These are phyloP conservation scores for Cystofilobasidium capitatum DNA, from an alignment of 768 basidiomycete species.

Conservation along the genomic window DNA sequence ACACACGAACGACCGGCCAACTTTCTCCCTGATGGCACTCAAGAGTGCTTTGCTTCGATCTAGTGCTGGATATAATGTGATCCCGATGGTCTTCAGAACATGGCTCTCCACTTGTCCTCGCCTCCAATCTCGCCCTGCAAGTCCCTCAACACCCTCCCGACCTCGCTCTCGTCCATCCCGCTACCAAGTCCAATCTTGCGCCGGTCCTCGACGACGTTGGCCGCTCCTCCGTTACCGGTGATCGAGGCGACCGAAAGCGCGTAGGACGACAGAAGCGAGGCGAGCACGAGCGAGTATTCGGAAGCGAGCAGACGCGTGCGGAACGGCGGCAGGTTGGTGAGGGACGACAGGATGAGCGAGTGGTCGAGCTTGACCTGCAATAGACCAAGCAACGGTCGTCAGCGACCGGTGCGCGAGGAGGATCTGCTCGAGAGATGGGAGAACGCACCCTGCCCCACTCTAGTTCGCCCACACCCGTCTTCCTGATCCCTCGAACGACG, in stretches of 20 bases:
- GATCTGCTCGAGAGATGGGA: not conserved
- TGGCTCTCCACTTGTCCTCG: constrained; percentile 36
- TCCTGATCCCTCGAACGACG: constrained; percentile 66
- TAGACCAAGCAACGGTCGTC: not conserved
- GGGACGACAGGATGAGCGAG: constrained; percentile 54
- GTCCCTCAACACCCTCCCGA: constrained; percentile 74
- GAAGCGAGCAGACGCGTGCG: constrained; percentile 48
- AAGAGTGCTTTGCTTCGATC: too few species aligned
- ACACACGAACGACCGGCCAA: too few species aligned
- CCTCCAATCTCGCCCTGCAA: constrained; percentile 46
- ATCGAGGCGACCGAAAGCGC: constrained; percentile 51
- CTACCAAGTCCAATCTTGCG: constrained; percentile 54
- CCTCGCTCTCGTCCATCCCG: constrained; percentile 74
- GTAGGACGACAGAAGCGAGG: constrained; percentile 65
- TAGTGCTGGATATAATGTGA: too few species aligned
- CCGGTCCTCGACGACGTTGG: constrained; percentile 16
- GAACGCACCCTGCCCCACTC: constrained; percentile 64
- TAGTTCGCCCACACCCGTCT: constrained; percentile 79
- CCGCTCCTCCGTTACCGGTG: not conserved
- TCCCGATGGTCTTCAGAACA: too few species aligned
- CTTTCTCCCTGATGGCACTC: too few species aligned
- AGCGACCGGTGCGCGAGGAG: not conserved
- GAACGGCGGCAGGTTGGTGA: constrained; percentile 53
- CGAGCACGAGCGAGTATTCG: constrained; percentile 61
- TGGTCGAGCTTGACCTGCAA: constrained; percentile 66